Conservation (phyloP, 306 rosid species). For the Vigna angularis region DNA sequence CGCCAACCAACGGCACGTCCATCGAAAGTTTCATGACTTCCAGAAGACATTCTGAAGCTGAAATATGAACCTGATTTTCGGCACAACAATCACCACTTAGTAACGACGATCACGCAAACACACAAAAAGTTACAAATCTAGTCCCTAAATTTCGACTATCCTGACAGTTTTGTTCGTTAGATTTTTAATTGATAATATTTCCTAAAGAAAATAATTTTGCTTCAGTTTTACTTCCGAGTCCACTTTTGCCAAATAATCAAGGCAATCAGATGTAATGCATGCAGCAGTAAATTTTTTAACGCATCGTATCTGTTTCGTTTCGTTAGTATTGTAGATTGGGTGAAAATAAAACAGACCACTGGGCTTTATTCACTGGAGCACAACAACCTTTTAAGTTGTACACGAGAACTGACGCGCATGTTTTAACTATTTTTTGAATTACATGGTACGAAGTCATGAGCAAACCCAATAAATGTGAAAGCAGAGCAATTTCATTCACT, state of each 20-base stretch:
- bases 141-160: constrained; percentile 1
- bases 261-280: constrained; percentile 1
- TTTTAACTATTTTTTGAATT: too few species aligned
- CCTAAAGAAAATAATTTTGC: neutral
- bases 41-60: constrained; percentile 83
- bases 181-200: neutral
- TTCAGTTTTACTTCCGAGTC: neutral
- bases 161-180: neutral
- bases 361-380: neutral
- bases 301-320: neutral
- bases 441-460: too few species aligned
- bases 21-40: constrained; percentile 59
- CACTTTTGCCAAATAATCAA: neutral
- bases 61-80: constrained; percentile 77
- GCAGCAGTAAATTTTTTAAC: neutral
- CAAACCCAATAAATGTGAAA: too few species aligned
- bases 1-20: constrained; percentile 47
- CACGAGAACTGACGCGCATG: neutral
- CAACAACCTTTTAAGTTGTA: neutral
- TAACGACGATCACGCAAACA: constrained; percentile 7
- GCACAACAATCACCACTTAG: constrained; percentile 7
- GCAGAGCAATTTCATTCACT: too few species aligned
- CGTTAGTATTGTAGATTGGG: neutral
- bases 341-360: constrained; percentile 1
- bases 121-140: neutral